These are phyloP conservation scores for Penicillium herquei DNA, from an alignment of 495 filamentous ascomycete genomes.

Conservation along the genomic window DNA sequence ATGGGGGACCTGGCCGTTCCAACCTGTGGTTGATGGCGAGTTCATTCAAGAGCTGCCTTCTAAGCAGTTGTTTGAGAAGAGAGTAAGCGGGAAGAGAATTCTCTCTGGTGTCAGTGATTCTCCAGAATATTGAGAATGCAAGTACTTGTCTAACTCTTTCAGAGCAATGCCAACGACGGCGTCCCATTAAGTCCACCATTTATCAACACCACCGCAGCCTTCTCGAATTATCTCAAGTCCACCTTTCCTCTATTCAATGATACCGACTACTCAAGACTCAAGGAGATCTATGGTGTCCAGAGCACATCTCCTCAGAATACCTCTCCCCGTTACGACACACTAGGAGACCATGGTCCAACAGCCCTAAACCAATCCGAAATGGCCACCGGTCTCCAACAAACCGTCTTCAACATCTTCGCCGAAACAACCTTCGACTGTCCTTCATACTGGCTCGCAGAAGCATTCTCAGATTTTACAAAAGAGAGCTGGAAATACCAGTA, in stretches of 20 bases:
- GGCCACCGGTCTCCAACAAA: slow-evolving; percentile 51
- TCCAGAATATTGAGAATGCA: background rate
- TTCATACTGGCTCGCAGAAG: slow-evolving; percentile 61
- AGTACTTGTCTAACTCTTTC: background rate
- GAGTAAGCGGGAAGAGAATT: slow-evolving; percentile 52
- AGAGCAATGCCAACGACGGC: slow-evolving; percentile 57
- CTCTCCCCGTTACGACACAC: slow-evolving; percentile 39
- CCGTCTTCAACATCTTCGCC: slow-evolving; percentile 43
- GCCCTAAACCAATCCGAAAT: slow-evolving; percentile 46
- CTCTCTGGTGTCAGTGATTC: slow-evolving; percentile 42
- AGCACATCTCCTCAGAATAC: slow-evolving; percentile 20
- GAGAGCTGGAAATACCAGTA: slow-evolving; percentile 60
- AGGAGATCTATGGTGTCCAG: slow-evolving; percentile 43
- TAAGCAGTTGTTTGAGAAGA: slow-evolving; percentile 47
- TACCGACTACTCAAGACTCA: slow-evolving; percentile 40
- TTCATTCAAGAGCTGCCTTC: slow-evolving; percentile 54
- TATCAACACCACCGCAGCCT: slow-evolving; percentile 44
- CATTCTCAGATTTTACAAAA: slow-evolving; percentile 37
- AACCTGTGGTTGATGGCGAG: slow-evolving; percentile 61
- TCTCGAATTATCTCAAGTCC: slow-evolving; percentile 41
- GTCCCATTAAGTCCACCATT: slow-evolving; percentile 49
- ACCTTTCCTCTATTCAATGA: slow-evolving; percentile 52
- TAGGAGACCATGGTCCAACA: slow-evolving; percentile 44
- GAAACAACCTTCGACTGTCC: slow-evolving; percentile 64
- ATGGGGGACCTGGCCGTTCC: slow-evolving; percentile 56